A percentile compares a stretch with the other conserved stretches of the same genome.
phyloP scores from a whole-genome alignment of 768 basidiomycete genomes.

The Lentinus brumalis region DNA sequence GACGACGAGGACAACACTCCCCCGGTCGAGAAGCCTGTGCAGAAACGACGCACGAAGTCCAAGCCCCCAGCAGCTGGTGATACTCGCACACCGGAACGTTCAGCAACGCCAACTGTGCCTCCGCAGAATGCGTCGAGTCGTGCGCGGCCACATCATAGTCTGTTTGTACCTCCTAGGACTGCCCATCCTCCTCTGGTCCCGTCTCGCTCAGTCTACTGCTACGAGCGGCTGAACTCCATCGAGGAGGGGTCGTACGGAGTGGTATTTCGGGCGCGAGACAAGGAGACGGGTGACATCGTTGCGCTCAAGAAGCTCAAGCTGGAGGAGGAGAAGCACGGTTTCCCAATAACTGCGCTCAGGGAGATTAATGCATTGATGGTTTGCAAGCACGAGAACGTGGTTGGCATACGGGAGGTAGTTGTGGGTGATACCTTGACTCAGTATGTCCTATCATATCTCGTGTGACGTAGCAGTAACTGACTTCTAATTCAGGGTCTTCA shows the following conservation, averaged over 20 bases:
- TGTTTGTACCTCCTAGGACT: constrained; percentile 75
- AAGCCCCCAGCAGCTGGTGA: constrained; percentile 34
- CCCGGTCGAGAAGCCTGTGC: constrained; percentile 40
- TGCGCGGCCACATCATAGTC: constrained; percentile 48
- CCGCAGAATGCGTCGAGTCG: constrained; percentile 22
- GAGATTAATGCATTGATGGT: constrained; percentile 97
- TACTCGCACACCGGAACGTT: constrained; percentile 24
- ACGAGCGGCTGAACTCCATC: constrained; percentile 95
- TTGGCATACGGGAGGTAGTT: constrained; percentile 95
- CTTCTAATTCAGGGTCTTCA: constrained; percentile 78
- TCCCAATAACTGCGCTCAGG: constrained; percentile 94
- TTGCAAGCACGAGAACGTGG: constrained; percentile 94
- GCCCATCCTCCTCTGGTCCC: constrained; percentile 78
- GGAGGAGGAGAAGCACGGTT: constrained; percentile 98
- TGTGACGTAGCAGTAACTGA: constrained; percentile 2
- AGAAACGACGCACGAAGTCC: constrained; percentile 58
- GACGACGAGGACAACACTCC: constrained; percentile 46
- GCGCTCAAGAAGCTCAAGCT: constrained; percentile 98
- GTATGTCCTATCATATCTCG: constrained; percentile 57
- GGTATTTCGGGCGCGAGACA: constrained; percentile 95
- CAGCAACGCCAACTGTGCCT: constrained; percentile 14
- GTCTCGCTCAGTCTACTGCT: constrained; percentile 91
- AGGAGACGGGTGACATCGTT: constrained; percentile 92
- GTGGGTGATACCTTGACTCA: constrained; percentile 98
- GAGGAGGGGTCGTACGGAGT: constrained; percentile 99